These are phyloP conservation scores for Kurtzmaniella quercitrusa DNA, from an alignment of 1,139 yeast species.

Conservation along the genomic window DNA sequence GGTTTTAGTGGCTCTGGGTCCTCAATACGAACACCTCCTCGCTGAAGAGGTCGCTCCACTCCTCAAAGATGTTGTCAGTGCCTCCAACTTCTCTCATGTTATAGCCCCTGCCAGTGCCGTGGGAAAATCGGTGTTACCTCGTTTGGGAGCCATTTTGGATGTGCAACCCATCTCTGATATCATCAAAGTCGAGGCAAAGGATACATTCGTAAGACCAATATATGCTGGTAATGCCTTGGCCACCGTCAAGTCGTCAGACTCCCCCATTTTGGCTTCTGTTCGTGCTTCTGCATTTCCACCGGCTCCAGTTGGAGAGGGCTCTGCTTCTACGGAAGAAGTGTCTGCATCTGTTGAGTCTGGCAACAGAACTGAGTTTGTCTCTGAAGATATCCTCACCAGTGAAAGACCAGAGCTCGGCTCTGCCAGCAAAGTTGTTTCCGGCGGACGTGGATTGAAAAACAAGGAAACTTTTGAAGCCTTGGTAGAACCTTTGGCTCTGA, in stretches of 20 bases:
- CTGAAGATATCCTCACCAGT: constrained; percentile 67
- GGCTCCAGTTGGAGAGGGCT: constrained; percentile 34
- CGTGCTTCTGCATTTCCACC: constrained; percentile 84
- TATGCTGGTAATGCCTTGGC: constrained; percentile 94
- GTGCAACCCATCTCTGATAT: constrained; percentile 87
- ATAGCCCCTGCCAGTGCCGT: constrained; percentile 79
- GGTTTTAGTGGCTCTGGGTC: constrained; percentile 43
- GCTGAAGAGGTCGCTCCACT: constrained; percentile 68
- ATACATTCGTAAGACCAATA: constrained; percentile 86
- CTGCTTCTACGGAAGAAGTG: constrained; percentile 45
- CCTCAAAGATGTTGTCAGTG: constrained; percentile 40
- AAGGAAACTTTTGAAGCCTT: constrained; percentile 80
- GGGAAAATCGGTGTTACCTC: constrained; percentile 83
- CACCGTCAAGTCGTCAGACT: constrained; percentile 71
- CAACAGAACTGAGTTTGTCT: constrained; percentile 52
- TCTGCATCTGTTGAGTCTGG: constrained; percentile 27
- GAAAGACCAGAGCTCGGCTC: constrained; percentile 91
- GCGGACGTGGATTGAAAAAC: constrained; percentile 91
- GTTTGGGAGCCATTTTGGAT: constrained; percentile 82
- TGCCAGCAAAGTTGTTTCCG: constrained; percentile 77
- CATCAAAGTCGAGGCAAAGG: constrained; percentile 57
- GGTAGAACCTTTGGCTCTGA: constrained; percentile 79
- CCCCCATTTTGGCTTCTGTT: constrained; percentile 63
- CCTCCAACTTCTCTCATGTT: constrained; percentile 55
- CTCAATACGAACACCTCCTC: constrained; percentile 49